Percentiles rank a stretch among this genome's conserved stretches.
Conservation (phyloP, 805 yeast species). For the Kodamaea restingae region DNA sequence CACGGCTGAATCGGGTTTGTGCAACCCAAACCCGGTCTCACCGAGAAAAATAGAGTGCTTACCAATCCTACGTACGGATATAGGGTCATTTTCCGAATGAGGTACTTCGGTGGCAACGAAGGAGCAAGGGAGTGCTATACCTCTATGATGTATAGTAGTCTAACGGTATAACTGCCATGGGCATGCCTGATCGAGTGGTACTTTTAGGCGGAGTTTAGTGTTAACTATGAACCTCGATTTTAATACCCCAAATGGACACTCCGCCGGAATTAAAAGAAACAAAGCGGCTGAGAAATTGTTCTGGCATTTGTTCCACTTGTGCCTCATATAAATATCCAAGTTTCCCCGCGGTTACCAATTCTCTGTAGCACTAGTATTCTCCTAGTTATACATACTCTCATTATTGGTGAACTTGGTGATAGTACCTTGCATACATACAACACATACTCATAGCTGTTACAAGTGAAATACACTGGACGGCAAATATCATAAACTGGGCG, state of each 20-base stretch:
- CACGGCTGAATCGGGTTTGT: slow-evolving; percentile 2
- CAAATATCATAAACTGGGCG: too few relatives aligned
- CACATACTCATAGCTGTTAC: too few relatives aligned
- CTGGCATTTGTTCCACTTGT: neutral
- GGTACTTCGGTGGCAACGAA: neutral
- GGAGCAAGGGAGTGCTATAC: too few relatives aligned
- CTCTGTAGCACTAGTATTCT: too few relatives aligned
- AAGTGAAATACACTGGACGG: too few relatives aligned
- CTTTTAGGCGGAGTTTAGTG: neutral
- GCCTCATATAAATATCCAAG: slow-evolving; percentile 2
- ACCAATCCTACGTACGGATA: neutral
- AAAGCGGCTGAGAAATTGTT: slow-evolving; percentile 5
- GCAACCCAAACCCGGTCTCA: slow-evolving; percentile 1
- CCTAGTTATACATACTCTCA: too few relatives aligned
- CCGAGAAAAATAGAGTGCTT: slow-evolving; percentile 1
- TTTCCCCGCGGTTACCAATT: neutral
- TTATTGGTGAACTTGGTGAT: too few relatives aligned
- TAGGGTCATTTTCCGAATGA: neutral
- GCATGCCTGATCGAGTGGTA: neutral
- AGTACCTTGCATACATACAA: too few relatives aligned
- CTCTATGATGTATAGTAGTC: too few relatives aligned
- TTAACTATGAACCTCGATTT: neutral
- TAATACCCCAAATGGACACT: slow-evolving; percentile 1
- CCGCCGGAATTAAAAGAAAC: slow-evolving; percentile 3
- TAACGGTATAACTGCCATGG: too few relatives aligned